Evolutionary conservation across 495 filamentous ascomycete species (phyloP), one percentile per base, ranked within the genome.

Genomic region (Melanomma pulvis-pyrius): DNA sequence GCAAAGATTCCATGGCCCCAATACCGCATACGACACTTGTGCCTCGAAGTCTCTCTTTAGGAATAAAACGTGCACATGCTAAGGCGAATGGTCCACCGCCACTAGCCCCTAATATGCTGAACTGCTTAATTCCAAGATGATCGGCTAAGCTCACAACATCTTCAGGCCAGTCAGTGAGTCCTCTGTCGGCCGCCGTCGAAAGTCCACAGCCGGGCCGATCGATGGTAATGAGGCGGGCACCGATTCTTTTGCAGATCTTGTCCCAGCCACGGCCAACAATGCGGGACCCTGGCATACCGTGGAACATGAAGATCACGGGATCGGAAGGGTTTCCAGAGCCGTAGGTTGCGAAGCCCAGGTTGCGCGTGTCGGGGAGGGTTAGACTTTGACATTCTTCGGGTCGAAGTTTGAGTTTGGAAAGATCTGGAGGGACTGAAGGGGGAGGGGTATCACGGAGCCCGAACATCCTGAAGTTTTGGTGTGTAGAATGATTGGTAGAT

Each of bases 281-380:
- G 29, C 65, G 65, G 52, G 51, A 41, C 4, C 65, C 65, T 56
- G 65, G 65, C 5, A 68, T 8, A 50, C 65, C 65, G 26, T 68
- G 65, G 52, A 68, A 63, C 36, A 68, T 21, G 65, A 68, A 68
- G 50, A 68, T 52, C 13, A 62, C 58, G n/a, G 65, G 65, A 44
- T 62, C 58, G 25, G 59, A 68, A 17, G 59, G 58, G 22, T 0
- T 36, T 41, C 50, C 52, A 22, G 65, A 68, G 51, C 65, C 65
- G 49, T 68, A 68, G n/a, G 59, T 58, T 58, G 65, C 65, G 52
- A 62, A 68, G 24, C 65, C 58, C 21, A 68, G 65, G 51, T 36
- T 51, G 58, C 65, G 65, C 25, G 0, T 46, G 29, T 68, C 59
- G 19, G 65, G 51, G 52, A 63, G 59, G 39, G 52, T 59, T 21